A percentile compares a stretch with the other conserved stretches of the same genome.
These are phyloP conservation scores for Trichothecium roseum DNA, from an alignment of 2,329 filamentous ascomycete species.

Conservation along the genomic window DNA sequence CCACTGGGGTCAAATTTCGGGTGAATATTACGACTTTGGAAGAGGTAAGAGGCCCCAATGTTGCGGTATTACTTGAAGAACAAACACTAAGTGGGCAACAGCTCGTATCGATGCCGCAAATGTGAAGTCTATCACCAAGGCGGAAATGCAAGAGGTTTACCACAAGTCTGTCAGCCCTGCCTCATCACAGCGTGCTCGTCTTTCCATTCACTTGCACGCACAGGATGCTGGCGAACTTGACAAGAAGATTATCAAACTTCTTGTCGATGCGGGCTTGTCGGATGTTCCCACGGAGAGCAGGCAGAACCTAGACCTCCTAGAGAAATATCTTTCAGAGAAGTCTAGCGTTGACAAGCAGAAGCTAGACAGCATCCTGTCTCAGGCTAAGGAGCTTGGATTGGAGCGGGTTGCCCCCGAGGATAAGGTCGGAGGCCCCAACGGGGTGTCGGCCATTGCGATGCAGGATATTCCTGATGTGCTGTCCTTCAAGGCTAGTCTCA, in stretches of 20 bases:
- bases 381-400: conserved; percentile 31
- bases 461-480: conserved; percentile 61
- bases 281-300: conserved; percentile 28
- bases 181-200: conserved; percentile 66
- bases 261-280: conserved; percentile 23
- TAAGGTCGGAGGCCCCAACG: conserved; percentile 28
- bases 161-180: conserved; percentile 62
- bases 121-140: conserved; percentile 65
- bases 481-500: conserved; percentile 67
- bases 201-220: conserved; percentile 74
- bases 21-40: conserved; percentile 83
- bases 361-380: conserved; percentile 34
- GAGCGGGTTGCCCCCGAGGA: conserved; percentile 20
- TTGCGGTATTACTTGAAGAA: no score
- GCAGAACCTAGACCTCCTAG: conserved; percentile 39
- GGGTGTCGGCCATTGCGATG: conserved; percentile 14
- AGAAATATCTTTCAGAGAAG: conserved; percentile 36
- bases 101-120: conserved; percentile 66
- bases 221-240: conserved; percentile 44
- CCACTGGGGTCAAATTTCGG: conserved; percentile 77
- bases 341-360: conserved; percentile 38
- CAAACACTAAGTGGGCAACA: conserved; percentile 20
- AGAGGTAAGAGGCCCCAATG: conserved; percentile 42
- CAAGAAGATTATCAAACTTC: conserved; percentile 30
- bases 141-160: conserved; percentile 73